Evolutionary conservation across 768 basidiomycete species (phyloP).

Genomic region (Phaeolepiota aurea): DNA sequence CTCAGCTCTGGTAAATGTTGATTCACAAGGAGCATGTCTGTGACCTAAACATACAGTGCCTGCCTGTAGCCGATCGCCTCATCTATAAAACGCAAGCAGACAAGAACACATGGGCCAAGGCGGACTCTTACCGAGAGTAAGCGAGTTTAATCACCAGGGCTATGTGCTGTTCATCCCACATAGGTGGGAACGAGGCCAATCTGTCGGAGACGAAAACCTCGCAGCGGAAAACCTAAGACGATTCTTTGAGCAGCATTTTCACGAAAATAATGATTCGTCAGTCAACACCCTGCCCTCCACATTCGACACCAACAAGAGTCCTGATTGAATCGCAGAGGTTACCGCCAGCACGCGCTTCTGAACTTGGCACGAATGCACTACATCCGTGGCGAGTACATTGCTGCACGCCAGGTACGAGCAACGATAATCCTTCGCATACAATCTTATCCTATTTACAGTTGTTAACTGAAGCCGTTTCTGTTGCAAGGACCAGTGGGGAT

Average conservation of each 20-base stretch:
- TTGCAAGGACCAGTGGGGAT: constrained; percentile 69
- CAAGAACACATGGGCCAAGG: constrained; percentile 55
- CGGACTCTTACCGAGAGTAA: constrained; percentile 53
- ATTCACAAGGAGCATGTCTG: too few species aligned
- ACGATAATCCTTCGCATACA: neutral
- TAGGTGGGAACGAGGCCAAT: constrained; percentile 63
- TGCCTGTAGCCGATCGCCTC: constrained; percentile 34
- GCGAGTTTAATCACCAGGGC: too few species aligned
- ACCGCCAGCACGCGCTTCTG: constrained; percentile 74
- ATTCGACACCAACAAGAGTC: neutral
- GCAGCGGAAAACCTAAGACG: constrained; percentile 66
- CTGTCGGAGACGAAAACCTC: constrained; percentile 58
- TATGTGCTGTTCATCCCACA: neutral
- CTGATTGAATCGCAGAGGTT: constrained; percentile 35
- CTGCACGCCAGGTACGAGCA: constrained; percentile 51
- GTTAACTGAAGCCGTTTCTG: constrained; percentile 67
- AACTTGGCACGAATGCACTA: constrained; percentile 77
- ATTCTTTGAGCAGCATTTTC: constrained; percentile 84
- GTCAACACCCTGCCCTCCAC: constrained; percentile 14
- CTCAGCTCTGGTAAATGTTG: constrained; percentile 37
- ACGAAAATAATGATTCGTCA: constrained; percentile 73
- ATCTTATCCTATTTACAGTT: constrained; percentile 32
- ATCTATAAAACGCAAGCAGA: constrained; percentile 61
- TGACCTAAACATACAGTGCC: too few species aligned
- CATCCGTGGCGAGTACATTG: constrained; percentile 54